Base-by-base conservation (phyloP, 192 early-diverging fungal genomes). In the Chytriomyces confervae region DNA sequence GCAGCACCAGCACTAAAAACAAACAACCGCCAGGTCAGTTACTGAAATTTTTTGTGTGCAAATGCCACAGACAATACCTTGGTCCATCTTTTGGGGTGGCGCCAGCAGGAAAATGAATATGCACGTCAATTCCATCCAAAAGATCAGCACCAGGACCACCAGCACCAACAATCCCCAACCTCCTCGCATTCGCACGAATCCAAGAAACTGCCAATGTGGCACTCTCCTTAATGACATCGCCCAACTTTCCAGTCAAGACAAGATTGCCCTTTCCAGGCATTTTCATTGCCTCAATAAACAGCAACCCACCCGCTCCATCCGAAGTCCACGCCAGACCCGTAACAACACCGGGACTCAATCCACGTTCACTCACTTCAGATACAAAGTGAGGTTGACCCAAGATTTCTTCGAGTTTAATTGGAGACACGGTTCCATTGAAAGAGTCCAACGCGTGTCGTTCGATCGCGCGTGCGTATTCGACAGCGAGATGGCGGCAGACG, bases 161-260 rank as follows among this genome's bases (percentile, higher is more conserved):
- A 3, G 80, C 80, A 18, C 80, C 80, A 6, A 47, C 68, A 11
- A 79, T 53, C 6, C 89, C 85, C 13, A 94, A 82, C 16, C 83
- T 64, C 62, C 83, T 80, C 16, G 90, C 87, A 80, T 94, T 91
- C 7, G 91, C 73, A 63, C 92, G 90, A 18, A 95, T 92, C 91
- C 91, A 95, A 18, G 92, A 89, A n/a, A 94, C 73, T 5, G 88
- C 92, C 62, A 96, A 86, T 74, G 89, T 85, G 4, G 92, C 91
- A 50, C 92, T 94, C 78, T 96, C 95, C 80, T 93, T 93, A 69
- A 96, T 93, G 5, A 96, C 95, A 70, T 93, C 91, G 0, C 95
- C 95, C 0, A 96, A 77, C 77, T 88, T 89, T 3, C 93, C 92
- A 83, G 75, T 66, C 45, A 75, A 76, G 69, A 75, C 66, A 24